Base-by-base conservation (phyloP, 2,329 filamentous ascomycete species). In the Ceratocystis papillata region DNA sequence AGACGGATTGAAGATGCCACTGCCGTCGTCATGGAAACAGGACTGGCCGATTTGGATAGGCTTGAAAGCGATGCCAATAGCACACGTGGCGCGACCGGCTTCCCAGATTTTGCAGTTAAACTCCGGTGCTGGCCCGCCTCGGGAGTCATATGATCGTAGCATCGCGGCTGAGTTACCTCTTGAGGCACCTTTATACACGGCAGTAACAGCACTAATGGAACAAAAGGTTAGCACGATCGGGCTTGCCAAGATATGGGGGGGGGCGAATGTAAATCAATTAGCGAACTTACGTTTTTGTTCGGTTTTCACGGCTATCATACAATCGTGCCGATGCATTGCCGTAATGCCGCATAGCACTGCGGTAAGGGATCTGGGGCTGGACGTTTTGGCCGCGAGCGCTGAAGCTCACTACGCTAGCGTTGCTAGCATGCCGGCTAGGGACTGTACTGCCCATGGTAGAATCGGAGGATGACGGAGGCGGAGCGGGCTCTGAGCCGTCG, bases 81-180 rank as follows among this genome's bases (percentile, higher is more conserved):
- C 90, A 64, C 84, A 90, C 0, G 94, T 99, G n/a, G 94, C 94
- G 68, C 94, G 85, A 10, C 94, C 94, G 3, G 94, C 94, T 77
- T 99, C 87, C 94, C 94, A 99, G 67, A 99, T 94, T 59, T 87
- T 96, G 76, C 92, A 96, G 73, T 96, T 89, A 69, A 90, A 93
- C 74, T 96, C 92, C 1, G 93, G 89, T 0, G 91, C 83, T 0
- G 92, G 88, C 74, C 97, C 94, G 75, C 88, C 90, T 71, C 93
- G 84, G 17, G 94, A 97, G 74, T 97, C 93, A 76, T 99, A 99
- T 1, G 93, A 97, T 70, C 94, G 87, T 65, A 99, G 79, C 67
- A 97, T 76, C 7, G 87, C 87, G 1, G 92, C 82, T 1, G 84
- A 80, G 5, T 83, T 83, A 48, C 84, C 84, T 70, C 83, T 85